Evolutionary conservation across 371 early-diverging fungal genomes (phyloP).

Genomic region (Thermomucor indicae-seudaticae): DNA sequence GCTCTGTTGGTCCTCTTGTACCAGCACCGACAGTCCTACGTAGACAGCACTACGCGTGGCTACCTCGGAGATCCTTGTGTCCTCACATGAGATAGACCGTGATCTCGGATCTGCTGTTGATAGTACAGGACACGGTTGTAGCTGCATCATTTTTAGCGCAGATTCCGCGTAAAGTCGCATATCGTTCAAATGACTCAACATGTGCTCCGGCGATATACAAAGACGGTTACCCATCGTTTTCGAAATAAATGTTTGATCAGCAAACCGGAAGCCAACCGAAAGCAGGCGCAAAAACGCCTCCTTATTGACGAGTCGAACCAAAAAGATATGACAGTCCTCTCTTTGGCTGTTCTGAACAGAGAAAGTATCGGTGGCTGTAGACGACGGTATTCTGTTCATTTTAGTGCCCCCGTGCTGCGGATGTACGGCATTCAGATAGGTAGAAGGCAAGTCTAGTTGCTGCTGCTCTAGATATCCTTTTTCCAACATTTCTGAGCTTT

Average conservation of each 20-base stretch:
- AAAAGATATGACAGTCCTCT: slow-evolving; percentile 31
- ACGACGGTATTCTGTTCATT: too few species aligned
- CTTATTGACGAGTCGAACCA: slow-evolving; percentile 24
- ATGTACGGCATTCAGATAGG: not conserved
- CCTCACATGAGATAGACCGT: not conserved
- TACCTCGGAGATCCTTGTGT: not conserved
- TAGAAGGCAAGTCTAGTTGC: not conserved
- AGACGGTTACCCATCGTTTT: slow-evolving; percentile 35
- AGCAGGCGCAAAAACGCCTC: slow-evolving; percentile 23
- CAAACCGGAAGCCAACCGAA: slow-evolving; percentile 37
- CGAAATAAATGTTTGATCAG: slow-evolving; percentile 33
- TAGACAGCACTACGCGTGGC: slow-evolving; percentile 10
- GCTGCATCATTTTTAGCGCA: not conserved
- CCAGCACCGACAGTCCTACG: slow-evolving; percentile 28
- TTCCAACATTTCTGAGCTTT: not conserved
- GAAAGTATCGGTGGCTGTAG: too few species aligned
- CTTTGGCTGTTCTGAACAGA: not conserved
- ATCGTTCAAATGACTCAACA: slow-evolving; percentile 27
- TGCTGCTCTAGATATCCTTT: not conserved
- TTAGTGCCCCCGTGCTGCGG: not conserved
- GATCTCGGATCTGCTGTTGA: not conserved
- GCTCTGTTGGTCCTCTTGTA: slow-evolving; percentile 20
- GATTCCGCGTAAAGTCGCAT: slow-evolving; percentile 27
- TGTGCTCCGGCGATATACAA: slow-evolving; percentile 29
- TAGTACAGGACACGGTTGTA: not conserved